These are phyloP conservation scores for Juglanconis juglandina DNA, from an alignment of 2,329 filamentous ascomycete genomes.

Conservation along the genomic window DNA sequence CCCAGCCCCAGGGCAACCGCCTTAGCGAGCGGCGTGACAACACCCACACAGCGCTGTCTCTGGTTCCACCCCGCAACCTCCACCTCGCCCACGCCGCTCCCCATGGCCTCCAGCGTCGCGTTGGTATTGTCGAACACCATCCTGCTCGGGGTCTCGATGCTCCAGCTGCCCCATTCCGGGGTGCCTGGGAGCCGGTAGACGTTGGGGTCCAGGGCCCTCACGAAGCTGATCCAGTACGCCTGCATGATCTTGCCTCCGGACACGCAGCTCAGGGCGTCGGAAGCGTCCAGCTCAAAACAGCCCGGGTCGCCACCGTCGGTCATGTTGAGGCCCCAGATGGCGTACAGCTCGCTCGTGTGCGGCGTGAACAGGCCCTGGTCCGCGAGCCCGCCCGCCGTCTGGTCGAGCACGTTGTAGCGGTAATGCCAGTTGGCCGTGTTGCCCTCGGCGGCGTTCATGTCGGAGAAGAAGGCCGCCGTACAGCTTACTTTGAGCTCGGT, in stretches of 20 bases:
- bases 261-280: conserved; percentile 3
- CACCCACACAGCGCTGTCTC: conserved; percentile 2
- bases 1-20: background rate
- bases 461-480: background rate
- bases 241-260: conserved; percentile 6
- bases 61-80: conserved; percentile 4
- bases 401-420: conserved; percentile 9
- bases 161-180: conserved; percentile 17
- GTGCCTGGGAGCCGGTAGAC: background rate
- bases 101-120: conserved; percentile 5
- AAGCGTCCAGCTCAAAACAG: background rate
- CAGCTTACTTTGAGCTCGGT: conserved; percentile 7
- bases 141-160: background rate
- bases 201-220: conserved; percentile 16
- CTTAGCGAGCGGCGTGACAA: background rate
- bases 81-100: background rate
- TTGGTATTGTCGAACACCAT: conserved; percentile 2
- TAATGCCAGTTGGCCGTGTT: conserved; percentile 1
- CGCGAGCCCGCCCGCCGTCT: background rate
- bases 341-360: conserved; percentile 10
- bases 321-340: conserved; percentile 8
- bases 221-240: conserved; percentile 20
- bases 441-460: conserved; percentile 1
- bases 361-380: conserved; percentile 12
- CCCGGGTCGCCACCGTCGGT: conserved; percentile 10